Evolutionary conservation across 1,284 basidiomycete species (phyloP), one percentile per base, ranked within the genome.

Genomic region (Austroboletus novae-zelandiae): DNA sequence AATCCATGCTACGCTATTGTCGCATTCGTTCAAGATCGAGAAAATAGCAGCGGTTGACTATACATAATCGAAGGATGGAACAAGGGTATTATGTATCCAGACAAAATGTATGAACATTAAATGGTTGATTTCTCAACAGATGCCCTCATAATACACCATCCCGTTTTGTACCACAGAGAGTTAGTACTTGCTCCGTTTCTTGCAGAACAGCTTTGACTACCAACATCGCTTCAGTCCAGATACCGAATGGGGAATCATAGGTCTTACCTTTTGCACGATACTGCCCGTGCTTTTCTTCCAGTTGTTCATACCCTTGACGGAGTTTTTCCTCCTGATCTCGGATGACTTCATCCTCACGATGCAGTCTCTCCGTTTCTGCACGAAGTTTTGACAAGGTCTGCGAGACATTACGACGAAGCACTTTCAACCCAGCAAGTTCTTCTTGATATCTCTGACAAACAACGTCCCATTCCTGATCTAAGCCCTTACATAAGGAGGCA

Each of bases 151-250:
- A 31, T 41, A 29, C 23, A 32, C 55, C 64, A 39, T 64, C 71
- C 45, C 76, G 70, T 57, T 74, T 77, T 50, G 71, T 71, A 56
- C 75, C 72, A 53, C 75, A 78, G 4, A 77, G 61, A 37, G 69
- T 63, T 36, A 79, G 66, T 46, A 77, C 71, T 40, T 73, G 74
- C 49, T 77, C 76, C 10, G 81, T 79, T 65, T 84, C 79, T 50
- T 80, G 75, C 43, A 86, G 61, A 25, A 78, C 80, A 48, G 78
- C 73, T 62, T 80, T 71, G 15, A 85, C 84, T 86, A 54, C 27
- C 18, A 27, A 51, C 47, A 25, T 35, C 17, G 35, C n/a, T 9
- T 68, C 42, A 65, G 43, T 29, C 15, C 37, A 20, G 9, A 17
- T 15, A 4, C 31, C 11, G 10, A 36, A 47, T 10, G 8, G 47